Base-by-base conservation (phyloP, 805 yeast genomes). In the Saccharomycopsis oosterbeekiorum region DNA sequence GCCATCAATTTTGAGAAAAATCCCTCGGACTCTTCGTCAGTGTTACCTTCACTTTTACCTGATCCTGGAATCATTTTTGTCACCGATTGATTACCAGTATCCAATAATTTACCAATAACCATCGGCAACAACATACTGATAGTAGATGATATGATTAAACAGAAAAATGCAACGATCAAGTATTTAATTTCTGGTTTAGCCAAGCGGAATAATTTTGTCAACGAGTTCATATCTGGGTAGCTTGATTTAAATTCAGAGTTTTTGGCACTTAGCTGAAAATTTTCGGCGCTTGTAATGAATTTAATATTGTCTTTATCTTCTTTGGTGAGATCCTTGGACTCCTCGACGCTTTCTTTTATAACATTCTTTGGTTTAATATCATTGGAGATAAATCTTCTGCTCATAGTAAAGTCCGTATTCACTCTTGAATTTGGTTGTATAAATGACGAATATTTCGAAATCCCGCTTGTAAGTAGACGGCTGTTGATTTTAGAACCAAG, bases 91-190 rank as follows among this genome's bases (percentile, higher is more conserved):
- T 54, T 58, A 4, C 88, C 84, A 1, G 85, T 80, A 71, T 92
- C 98, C 21, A 93, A 80, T 57, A 92, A 84, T 68, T 88, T 88
- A 39, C 98, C 98, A 61, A 93, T 87, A 26, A 89, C 78, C 55
- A 86, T 75, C 8, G 98, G 98, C 53, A 93, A 76, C 12, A 86
- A 73, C 89, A 93, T 86, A 34, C 91, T 80, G 4, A 89, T 86
- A 0, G 90, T 82, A 1, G 97, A 88, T 0, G 97, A 84, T 4
- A 86, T 69, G 5, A 84, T 73, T 39, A 93, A 77, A 61, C 89
- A 79, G 0, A 78, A 65, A 47, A 92, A 74, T 0, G 97, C 97
- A 21, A 79, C 71, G 1, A 77, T 65, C 67, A 87, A 76, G 2
- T 85, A 80, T 60, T 75, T 74, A 5, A 78, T 68, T 68, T 87